These are phyloP conservation scores for Sugiyamaella mastotermitis DNA, from an alignment of 805 yeast species.

Conservation along the genomic window DNA sequence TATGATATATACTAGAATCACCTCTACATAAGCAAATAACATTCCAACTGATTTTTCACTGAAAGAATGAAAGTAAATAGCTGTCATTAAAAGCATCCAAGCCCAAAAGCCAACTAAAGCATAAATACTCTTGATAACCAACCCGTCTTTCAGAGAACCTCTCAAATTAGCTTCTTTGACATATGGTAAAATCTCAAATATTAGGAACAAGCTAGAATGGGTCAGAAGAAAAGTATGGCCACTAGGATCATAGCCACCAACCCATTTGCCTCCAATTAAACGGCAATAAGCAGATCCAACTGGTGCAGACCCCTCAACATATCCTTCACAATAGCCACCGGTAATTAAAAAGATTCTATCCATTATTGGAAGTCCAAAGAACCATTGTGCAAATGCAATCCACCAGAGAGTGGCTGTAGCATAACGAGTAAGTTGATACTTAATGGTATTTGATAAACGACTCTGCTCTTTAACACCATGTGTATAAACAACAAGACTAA, in stretches of 20 bases:
- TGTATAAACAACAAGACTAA: constrained; percentile 10
- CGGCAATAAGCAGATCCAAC: constrained; percentile 42
- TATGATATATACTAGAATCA: constrained; percentile 38
- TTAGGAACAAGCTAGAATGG: constrained; percentile 56
- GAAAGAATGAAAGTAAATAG: constrained; percentile 77
- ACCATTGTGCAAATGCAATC: constrained; percentile 83
- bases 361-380: constrained; percentile 80
- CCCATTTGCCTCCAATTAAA: constrained; percentile 58
- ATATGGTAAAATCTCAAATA: constrained; percentile 53
- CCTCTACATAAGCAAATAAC: constrained; percentile 51
- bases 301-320: constrained; percentile 6
- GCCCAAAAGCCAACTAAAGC: constrained; percentile 54
- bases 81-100: constrained; percentile 83
- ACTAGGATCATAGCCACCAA: constrained; percentile 91
- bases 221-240: constrained; percentile 84
- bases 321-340: constrained; percentile 67
- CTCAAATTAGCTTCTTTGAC: constrained; percentile 11
- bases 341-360: constrained; percentile 72
- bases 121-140: constrained; percentile 24
- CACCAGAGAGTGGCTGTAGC: constrained; percentile 67
- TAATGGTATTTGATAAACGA: not conserved
- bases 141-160: constrained; percentile 10
- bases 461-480: not conserved
- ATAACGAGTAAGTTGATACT: constrained; percentile 34
- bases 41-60: constrained; percentile 71